Evolutionary conservation across 805 yeast species (phyloP).

Genomic region (Cyberlindnera veronae): DNA sequence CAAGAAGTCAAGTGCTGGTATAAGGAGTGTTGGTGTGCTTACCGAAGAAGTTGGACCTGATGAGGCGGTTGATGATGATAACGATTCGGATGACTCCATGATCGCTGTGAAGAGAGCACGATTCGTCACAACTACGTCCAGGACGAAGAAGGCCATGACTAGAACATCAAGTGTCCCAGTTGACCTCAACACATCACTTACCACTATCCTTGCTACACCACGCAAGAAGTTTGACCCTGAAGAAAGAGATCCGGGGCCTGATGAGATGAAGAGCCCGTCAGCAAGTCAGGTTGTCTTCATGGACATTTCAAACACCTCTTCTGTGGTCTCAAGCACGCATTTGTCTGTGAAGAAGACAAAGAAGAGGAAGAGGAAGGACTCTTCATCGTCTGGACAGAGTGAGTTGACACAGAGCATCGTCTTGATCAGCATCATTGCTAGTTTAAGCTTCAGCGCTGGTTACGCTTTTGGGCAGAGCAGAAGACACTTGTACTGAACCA

Average conservation of each 20-base stretch:
- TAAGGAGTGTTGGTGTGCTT: background rate
- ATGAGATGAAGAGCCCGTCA: too few species aligned
- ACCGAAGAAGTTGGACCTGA: too few species aligned
- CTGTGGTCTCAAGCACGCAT: constrained; percentile 7
- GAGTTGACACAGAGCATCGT: constrained; percentile 7
- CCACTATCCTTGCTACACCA: constrained; percentile 12
- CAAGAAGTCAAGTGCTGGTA: background rate
- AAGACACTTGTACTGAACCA: constrained; percentile 6
- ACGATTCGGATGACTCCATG: background rate
- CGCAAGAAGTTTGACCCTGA: background rate
- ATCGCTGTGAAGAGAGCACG: constrained; percentile 1
- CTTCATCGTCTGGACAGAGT: background rate
- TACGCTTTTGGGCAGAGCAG: constrained; percentile 15
- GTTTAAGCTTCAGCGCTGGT: constrained; percentile 20
- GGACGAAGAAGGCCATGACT: background rate
- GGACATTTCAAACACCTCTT: constrained; percentile 13
- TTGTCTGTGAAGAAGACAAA: constrained; percentile 4
- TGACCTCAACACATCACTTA: constrained; percentile 17
- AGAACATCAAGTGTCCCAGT: background rate
- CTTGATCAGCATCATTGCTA: constrained; percentile 12
- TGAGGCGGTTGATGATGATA: constrained; percentile 1
- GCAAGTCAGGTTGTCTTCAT: constrained; percentile 10
- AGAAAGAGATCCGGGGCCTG: constrained; percentile 1
- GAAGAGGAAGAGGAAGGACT: constrained; percentile 2
- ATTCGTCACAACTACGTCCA: background rate